Evolutionary conservation across 768 basidiomycete genomes (phyloP).

Genomic region (Paxillus ammoniavirescens): DNA sequence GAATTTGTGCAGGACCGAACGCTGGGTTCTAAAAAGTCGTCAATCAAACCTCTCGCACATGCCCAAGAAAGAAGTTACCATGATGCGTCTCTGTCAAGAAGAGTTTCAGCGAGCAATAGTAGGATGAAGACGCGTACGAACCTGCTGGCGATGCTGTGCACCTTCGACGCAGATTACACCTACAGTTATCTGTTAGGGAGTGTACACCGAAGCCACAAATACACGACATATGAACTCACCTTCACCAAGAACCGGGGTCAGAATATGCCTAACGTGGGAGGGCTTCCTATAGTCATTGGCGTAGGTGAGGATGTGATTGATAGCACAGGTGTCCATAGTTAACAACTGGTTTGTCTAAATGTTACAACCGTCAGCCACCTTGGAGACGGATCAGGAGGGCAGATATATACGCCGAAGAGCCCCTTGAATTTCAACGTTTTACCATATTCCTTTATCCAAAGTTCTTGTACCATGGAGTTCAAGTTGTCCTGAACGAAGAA

Average conservation of each 20-base stretch:
- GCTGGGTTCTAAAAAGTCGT: conserved; percentile 51
- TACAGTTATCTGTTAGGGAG: conserved; percentile 14
- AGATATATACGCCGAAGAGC: conserved; percentile 42
- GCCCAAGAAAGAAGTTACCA: too few species aligned
- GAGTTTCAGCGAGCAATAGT: too few species aligned
- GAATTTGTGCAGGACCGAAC: too few species aligned
- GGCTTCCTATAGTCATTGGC: too few species aligned
- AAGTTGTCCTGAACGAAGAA: conserved; percentile 19
- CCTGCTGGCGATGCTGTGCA: conserved; percentile 31
- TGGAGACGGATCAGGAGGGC: background rate
- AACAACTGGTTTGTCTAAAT: conserved; percentile 40
- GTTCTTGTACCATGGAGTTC: conserved; percentile 31
- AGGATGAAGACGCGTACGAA: too few species aligned
- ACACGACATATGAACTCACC: conserved; percentile 21
- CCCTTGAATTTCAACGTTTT: conserved; percentile 42
- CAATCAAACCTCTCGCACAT: background rate
- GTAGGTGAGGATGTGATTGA: too few species aligned
- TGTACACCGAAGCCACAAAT: background rate
- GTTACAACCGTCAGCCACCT: background rate
- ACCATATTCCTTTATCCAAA: conserved; percentile 51
- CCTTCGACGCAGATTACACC: conserved; percentile 49
- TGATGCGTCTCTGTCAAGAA: too few species aligned
- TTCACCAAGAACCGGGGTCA: conserved; percentile 43
- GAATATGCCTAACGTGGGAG: too few species aligned
- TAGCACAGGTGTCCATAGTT: conserved; percentile 45